Base-by-base conservation (phyloP, 2,329 filamentous ascomycete genomes). In the Fusarium nodosum region DNA sequence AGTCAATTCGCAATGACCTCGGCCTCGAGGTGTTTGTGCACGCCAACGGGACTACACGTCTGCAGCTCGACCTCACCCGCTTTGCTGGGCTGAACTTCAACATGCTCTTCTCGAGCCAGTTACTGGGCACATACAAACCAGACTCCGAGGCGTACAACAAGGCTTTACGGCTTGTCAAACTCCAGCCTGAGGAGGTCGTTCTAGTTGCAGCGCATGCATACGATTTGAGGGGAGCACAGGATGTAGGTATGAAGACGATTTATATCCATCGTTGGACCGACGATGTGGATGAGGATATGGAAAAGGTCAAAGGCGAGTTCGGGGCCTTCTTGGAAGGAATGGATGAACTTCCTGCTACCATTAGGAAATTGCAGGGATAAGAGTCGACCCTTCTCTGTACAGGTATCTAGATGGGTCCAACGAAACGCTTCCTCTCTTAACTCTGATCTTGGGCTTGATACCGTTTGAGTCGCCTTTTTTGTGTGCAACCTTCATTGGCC, bases 131-230 rank as follows among this genome's bases (percentile, higher is more conserved):
- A 4, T 82, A 82, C 62, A 86, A 88, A 61, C 86, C 86, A 1
- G 80, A 78, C 16, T 79, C 80, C 0, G 80, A 79, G 10, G 82
- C 78, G 10, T 88, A 88, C 69, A 52, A 71, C 10, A 84, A 81
- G 58, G 82, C 78, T 0, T 67, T 87, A 54, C 72, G 81, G 13
- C 72, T 87, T 5, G 76, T 87, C 5, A 77, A 81, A 39, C 68
- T 82, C 5, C 72, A 72, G 24, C 78, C 85, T 0, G 80, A 85
- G n/a, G 81, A 87, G 55, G 82, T 81, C 20, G 80, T 85, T 12
- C 79, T 85, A 81, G 83, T 87, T 4, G 85, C 86, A 5, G 84
- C 85, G 2, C 85, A 88, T 77, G 83, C 83, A 4, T 87, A 85
- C 70, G 86, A 88, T 72, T 55, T 85, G 24, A 76, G 83, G 18